Evolutionary conservation across 2,329 filamentous ascomycete species (phyloP).

Genomic region (Diaporthe citriasiana): DNA sequence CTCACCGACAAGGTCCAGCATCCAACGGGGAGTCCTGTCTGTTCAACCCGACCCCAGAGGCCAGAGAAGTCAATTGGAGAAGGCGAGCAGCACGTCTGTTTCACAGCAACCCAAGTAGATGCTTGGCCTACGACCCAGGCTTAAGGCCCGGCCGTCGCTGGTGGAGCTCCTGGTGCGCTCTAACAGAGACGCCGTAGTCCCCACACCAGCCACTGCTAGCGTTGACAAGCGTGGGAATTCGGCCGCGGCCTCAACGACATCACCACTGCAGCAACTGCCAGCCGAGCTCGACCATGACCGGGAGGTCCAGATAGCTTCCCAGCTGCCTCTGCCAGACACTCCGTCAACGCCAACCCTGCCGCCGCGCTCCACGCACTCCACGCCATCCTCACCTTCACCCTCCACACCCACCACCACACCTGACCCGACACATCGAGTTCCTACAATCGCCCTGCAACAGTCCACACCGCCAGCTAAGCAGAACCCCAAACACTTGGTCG

Average conservation of each 20-base stretch:
- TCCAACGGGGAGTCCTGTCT: background rate
- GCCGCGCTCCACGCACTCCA: slow-evolving; percentile 52
- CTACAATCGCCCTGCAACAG: slow-evolving; percentile 34
- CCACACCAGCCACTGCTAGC: slow-evolving; percentile 30
- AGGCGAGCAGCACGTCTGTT: slow-evolving; percentile 14
- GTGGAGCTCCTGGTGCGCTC: slow-evolving; percentile 64
- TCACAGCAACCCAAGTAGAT: slow-evolving; percentile 53
- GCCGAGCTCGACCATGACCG: slow-evolving; percentile 41
- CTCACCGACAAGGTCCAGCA: slow-evolving; percentile 8
- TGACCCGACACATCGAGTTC: slow-evolving; percentile 49
- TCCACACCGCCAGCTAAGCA: slow-evolving; percentile 50
- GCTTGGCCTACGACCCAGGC: slow-evolving; percentile 63
- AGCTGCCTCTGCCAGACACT: slow-evolving; percentile 59
- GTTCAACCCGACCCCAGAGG: background rate
- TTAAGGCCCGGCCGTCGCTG: slow-evolving; percentile 67
- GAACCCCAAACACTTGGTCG: slow-evolving; percentile 46
- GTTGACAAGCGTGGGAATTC: slow-evolving; percentile 20
- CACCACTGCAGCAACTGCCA: slow-evolving; percentile 45
- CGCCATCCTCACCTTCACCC: slow-evolving; percentile 48
- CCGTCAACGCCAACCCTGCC: slow-evolving; percentile 52
- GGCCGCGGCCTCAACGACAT: slow-evolving; percentile 47
- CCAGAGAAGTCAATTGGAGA: slow-evolving; percentile 8
- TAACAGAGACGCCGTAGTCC: slow-evolving; percentile 45
- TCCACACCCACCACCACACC: slow-evolving; percentile 49
- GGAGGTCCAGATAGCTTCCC: slow-evolving; percentile 53